Evolutionary conservation across 163 green algal species (phyloP).

Genomic region (Smithsoniella earleae): DNA sequence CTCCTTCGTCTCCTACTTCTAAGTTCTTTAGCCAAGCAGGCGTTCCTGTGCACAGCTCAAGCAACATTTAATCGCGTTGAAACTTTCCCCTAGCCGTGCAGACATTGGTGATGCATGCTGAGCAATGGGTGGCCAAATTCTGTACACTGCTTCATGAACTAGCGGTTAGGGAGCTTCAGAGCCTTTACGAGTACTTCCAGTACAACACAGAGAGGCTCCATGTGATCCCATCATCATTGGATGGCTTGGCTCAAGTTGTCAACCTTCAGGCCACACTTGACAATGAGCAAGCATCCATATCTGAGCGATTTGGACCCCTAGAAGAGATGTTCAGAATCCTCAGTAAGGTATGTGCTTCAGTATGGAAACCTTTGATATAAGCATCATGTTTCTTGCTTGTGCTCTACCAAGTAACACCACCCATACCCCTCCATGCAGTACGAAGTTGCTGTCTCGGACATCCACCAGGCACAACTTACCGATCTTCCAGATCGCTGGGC

Average conservation of each 20-base stretch:
- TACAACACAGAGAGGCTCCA: constrained; percentile 40
- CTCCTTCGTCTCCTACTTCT: no score
- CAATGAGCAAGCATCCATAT: constrained; percentile 46
- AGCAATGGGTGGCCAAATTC: constrained; percentile 69
- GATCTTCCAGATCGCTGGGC: constrained; percentile 51
- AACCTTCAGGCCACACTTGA: constrained; percentile 53
- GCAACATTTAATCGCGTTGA: neutral
- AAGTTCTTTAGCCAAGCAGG: no score
- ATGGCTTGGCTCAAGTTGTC: constrained; percentile 62
- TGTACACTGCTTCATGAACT: constrained; percentile 61
- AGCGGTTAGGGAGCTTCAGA: constrained; percentile 54
- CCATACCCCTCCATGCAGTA: constrained; percentile 34
- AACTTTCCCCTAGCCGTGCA: no score
- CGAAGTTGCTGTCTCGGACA: constrained; percentile 55
- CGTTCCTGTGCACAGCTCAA: no score
- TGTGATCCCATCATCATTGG: constrained; percentile 42
- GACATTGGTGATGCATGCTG: constrained; percentile 64
- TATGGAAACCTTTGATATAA: no score
- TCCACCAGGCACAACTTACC: constrained; percentile 54
- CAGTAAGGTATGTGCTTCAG: constrained; percentile 44
- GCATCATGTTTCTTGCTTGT: no score
- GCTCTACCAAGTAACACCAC: no score
- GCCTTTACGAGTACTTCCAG: constrained; percentile 62
- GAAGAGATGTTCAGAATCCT: constrained; percentile 44
- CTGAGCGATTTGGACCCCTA: constrained; percentile 63